Evolutionary conservation across 2,329 filamentous ascomycete species (phyloP).

Genomic region (Colletotrichum nymphaeae): DNA sequence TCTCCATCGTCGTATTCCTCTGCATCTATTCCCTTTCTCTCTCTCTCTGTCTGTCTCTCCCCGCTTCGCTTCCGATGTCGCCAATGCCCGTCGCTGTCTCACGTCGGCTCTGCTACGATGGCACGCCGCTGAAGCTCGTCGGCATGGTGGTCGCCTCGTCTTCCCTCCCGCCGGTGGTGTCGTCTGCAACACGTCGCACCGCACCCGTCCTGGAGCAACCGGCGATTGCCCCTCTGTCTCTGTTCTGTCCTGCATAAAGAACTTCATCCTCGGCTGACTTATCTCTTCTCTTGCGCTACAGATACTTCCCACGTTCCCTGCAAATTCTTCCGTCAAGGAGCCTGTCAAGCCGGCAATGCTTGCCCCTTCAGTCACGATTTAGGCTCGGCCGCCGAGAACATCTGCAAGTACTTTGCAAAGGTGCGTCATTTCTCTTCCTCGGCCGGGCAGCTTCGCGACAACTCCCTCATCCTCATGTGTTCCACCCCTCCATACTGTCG

Average conservation of each 20-base stretch:
- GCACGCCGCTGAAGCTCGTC: background rate
- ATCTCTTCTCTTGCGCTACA: conserved; percentile 50
- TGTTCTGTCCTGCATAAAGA: conserved; percentile 25
- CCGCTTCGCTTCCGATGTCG: background rate
- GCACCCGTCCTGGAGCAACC: conserved; percentile 32
- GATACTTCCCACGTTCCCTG: conserved; percentile 97
- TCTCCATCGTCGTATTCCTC: conserved; percentile 5
- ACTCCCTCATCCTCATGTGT: background rate
- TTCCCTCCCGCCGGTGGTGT: background rate
- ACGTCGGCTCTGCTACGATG: background rate
- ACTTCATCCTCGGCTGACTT: conserved; percentile 26
- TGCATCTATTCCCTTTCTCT: too few relatives aligned
- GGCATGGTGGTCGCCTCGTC: background rate
- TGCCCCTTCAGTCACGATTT: conserved; percentile 97
- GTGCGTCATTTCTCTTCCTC: conserved; percentile 59
- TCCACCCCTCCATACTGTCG: conserved; percentile 31
- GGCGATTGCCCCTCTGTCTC: conserved; percentile 2
- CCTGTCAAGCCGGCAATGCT: conserved; percentile 94
- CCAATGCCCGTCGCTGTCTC: background rate
- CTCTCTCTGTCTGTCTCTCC: background rate
- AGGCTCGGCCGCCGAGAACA: conserved; percentile 83
- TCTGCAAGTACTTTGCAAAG: conserved; percentile 99
- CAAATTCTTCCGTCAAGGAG: conserved; percentile 98
- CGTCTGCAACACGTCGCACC: conserved; percentile 32
- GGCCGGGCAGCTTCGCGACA: background rate